Evolutionary conservation across 1,284 basidiomycete species (phyloP), one percentile per base, ranked within the genome.

Genomic region (Cryptococcus hybrid): DNA sequence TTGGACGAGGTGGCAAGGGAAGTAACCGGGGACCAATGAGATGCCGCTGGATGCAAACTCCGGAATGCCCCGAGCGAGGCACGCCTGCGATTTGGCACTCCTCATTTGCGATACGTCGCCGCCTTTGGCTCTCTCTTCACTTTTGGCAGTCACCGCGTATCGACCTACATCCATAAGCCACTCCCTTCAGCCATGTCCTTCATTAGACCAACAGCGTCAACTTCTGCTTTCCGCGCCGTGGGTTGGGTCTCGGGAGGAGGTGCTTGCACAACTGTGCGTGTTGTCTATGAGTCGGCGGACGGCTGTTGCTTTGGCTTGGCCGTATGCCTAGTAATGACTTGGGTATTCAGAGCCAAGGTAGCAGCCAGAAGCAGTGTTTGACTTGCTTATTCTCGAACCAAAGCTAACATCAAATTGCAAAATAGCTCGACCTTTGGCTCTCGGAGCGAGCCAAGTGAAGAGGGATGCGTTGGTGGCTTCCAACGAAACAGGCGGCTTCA

Each of bases 401-500:
- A 24, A 24, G 24, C 11, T 36, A 44, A 13, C 45, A 59, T 59
- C 24, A 62, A 52, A 24, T 8, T 44, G 50, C 35, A 54, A 12
- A 45, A 13, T 47, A 75, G 74, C 72, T 54, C 65, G 74, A 50
- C 62, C 67, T 40, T 55, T 69, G 12, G 69, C 71, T 40, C 45
- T 76, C 34, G 66, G 66, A 48, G 66, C 69, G 47, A 64, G 59
- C 46, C 36, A 48, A 40, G 48, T 59, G 7, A 57, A 58, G 40
- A 46, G 59, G 54, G 63, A 69, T 52, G 70, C 65, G 36, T 60
- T 63, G 24, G 66, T 76, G 15, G 52, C 68, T 15, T 64, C 77
- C 40, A 58, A 75, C 39, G 74, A 75, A 63, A 78, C 76, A 42
- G 77, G 65, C 13, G 76, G 76, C 35, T 77, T 73, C 73, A 75